Evolutionary conservation across 2,329 filamentous ascomycete species (phyloP).

Genomic region (Chrysoporthe deuterocubensis): DNA sequence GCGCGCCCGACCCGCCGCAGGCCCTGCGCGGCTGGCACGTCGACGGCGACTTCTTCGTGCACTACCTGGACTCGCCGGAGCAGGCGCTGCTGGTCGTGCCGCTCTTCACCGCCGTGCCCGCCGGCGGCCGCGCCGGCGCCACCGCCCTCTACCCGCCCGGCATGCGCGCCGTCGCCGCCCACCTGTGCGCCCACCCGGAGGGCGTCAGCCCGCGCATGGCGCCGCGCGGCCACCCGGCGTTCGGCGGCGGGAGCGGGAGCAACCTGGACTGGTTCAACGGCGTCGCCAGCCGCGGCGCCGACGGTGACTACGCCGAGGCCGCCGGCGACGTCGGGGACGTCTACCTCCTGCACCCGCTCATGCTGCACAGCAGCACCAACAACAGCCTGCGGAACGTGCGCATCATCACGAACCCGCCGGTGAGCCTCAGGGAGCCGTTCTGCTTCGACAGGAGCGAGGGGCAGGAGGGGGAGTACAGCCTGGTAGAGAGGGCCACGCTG

Average conservation of each 20-base stretch:
- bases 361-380: conserved; percentile 59
- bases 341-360: conserved; percentile 62
- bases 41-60: conserved; percentile 73
- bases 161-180: conserved; percentile 59
- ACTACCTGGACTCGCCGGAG: conserved; percentile 72
- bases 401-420: conserved; percentile 62
- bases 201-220: conserved; percentile 70
- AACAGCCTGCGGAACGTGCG: conserved; percentile 46
- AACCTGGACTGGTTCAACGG: conserved; percentile 51
- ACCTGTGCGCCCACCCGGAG: conserved; percentile 64
- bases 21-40: conserved; percentile 67
- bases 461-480: conserved; percentile 50
- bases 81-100: conserved; percentile 72
- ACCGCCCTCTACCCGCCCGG: conserved; percentile 67
- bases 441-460: conserved; percentile 48
- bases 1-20: conserved; percentile 53
- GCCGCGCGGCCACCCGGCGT: conserved; percentile 54
- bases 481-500: conserved; percentile 61
- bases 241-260: conserved; percentile 47
- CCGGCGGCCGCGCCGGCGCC: conserved; percentile 58
- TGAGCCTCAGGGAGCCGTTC: conserved; percentile 56
- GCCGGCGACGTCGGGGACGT: conserved; percentile 60
- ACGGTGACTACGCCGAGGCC: conserved; percentile 56
- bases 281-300: conserved; percentile 41
- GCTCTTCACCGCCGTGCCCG: conserved; percentile 65